These are phyloP conservation scores for Torrubiella hemipterigena DNA, from an alignment of 2,329 filamentous ascomycete genomes.

Conservation along the genomic window DNA sequence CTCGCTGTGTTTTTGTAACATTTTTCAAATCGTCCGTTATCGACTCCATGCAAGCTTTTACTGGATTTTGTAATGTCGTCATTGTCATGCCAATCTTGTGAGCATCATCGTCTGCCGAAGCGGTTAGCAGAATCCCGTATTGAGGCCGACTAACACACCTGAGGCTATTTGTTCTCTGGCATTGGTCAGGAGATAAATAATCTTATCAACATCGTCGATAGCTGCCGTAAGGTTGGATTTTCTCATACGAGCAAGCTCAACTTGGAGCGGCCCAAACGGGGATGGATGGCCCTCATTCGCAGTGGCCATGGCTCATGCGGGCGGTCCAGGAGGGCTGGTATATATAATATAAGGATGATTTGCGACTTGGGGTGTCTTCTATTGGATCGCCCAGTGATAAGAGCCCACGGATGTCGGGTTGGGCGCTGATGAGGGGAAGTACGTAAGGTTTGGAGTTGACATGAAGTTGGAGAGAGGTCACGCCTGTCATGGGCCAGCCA, in stretches of 20 bases:
- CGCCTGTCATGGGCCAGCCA: too few relatives aligned
- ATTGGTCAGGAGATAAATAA: constrained; percentile 63
- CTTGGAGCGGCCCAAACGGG: constrained; percentile 47
- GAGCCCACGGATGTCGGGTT: too few relatives aligned
- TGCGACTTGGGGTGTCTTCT: too few relatives aligned
- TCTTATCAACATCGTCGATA: constrained; percentile 69
- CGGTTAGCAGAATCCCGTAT: constrained; percentile 8
- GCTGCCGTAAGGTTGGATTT: constrained; percentile 57
- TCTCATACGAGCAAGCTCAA: constrained; percentile 62
- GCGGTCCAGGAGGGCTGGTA: too few relatives aligned
- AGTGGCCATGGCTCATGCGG: constrained; percentile 22
- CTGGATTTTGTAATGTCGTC: constrained; percentile 73
- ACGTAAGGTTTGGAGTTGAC: too few relatives aligned
- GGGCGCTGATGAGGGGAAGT: too few relatives aligned
- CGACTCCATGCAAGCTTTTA: constrained; percentile 69
- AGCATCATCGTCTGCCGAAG: constrained; percentile 17
- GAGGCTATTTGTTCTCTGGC: constrained; percentile 63
- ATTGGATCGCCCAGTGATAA: too few relatives aligned
- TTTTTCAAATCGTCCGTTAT: constrained; percentile 75
- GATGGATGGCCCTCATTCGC: constrained; percentile 24
- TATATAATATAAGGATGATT: too few relatives aligned
- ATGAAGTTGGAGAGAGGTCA: too few relatives aligned
- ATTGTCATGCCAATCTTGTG: constrained; percentile 62
- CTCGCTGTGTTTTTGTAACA: constrained; percentile 69
- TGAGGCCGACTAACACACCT: constrained; percentile 33